Conservation (phyloP, 2,329 filamentous ascomycete species). For the Ilyonectria mors-panacis region DNA sequence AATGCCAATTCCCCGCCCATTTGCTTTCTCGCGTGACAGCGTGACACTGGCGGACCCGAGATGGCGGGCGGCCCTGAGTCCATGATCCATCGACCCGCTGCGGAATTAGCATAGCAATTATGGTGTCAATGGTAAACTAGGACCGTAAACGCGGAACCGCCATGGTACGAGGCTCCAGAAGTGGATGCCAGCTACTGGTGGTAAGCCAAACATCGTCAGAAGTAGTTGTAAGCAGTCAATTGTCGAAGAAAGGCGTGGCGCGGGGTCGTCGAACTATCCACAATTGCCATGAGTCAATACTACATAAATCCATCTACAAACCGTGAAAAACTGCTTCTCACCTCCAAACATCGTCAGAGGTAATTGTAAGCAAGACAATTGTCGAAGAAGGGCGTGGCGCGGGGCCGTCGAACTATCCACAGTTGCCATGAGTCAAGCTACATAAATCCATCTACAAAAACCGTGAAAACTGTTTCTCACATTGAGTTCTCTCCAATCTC, state of each 20-base stretch:
- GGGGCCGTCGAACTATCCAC: neutral
- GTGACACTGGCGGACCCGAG: neutral
- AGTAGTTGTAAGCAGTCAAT: neutral
- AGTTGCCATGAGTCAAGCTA: neutral
- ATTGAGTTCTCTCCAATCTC: neutral
- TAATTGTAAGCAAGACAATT: neutral
- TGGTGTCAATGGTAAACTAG: neutral
- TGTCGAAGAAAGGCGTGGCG: slow-evolving; percentile 19
- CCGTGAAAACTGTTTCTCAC: neutral
- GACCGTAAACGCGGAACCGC: neutral
- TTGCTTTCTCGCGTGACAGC: neutral
- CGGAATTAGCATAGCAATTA: slow-evolving; percentile 14
- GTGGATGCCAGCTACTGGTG: neutral
- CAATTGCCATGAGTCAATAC: neutral
- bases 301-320: neutral
- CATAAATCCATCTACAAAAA: neutral
- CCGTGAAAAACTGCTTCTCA: too few species aligned
- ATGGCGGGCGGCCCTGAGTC: neutral
- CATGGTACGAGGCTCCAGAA: neutral
- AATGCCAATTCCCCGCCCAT: neutral
- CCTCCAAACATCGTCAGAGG: neutral
- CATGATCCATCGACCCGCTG: slow-evolving; percentile 7
- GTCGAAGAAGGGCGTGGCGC: slow-evolving; percentile 18
- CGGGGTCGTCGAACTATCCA: neutral
- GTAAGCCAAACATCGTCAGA: neutral